phyloP scores from a whole-genome alignment of 305 asterid species.

The Fraxinus nigra region DNA sequence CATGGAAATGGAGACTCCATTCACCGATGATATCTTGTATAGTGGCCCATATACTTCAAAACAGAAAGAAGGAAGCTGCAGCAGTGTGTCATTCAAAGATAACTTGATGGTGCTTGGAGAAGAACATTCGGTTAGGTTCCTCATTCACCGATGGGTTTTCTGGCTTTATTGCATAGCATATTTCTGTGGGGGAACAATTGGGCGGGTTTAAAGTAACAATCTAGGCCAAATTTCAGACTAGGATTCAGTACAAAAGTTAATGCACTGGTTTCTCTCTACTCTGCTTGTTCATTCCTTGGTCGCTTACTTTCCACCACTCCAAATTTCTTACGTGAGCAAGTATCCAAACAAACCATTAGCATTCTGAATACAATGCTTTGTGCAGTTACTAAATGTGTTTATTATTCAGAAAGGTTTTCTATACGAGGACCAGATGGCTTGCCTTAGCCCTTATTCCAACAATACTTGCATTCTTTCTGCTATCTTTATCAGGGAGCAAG shows the following conservation, averaged over 20 bases:
- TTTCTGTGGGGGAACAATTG: slow-evolving; percentile 64
- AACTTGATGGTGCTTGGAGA: slow-evolving; percentile 42
- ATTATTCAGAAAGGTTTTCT: slow-evolving; percentile 47
- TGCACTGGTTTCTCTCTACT: slow-evolving; percentile 53
- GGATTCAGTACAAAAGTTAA: slow-evolving; percentile 40
- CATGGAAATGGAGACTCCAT: slow-evolving; percentile 16
- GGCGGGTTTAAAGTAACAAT: slow-evolving; percentile 60
- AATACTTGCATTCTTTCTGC: slow-evolving; percentile 50
- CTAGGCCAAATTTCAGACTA: slow-evolving; percentile 67
- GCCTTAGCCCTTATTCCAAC: slow-evolving; percentile 51
- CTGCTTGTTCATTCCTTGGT: slow-evolving; percentile 71
- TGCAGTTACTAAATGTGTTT: slow-evolving; percentile 8
- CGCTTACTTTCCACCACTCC: slow-evolving; percentile 60
- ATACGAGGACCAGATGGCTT: slow-evolving; percentile 63
- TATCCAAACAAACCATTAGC: not conserved
- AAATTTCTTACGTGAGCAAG: slow-evolving; percentile 48
- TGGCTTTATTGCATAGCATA: slow-evolving; percentile 66
- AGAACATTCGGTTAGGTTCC: slow-evolving; percentile 47
- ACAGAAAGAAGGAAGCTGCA: slow-evolving; percentile 24
- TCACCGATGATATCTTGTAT: slow-evolving; percentile 1
- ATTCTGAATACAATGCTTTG: not conserved
- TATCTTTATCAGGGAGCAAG: slow-evolving; percentile 42
- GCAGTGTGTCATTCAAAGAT: slow-evolving; percentile 20
- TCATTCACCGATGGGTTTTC: slow-evolving; percentile 43
- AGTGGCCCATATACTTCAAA: slow-evolving; percentile 18